Evolutionary conservation across 805 yeast species (phyloP), one percentile per base, ranked within the genome.

Genomic region (Brettanomyces anomalus): DNA sequence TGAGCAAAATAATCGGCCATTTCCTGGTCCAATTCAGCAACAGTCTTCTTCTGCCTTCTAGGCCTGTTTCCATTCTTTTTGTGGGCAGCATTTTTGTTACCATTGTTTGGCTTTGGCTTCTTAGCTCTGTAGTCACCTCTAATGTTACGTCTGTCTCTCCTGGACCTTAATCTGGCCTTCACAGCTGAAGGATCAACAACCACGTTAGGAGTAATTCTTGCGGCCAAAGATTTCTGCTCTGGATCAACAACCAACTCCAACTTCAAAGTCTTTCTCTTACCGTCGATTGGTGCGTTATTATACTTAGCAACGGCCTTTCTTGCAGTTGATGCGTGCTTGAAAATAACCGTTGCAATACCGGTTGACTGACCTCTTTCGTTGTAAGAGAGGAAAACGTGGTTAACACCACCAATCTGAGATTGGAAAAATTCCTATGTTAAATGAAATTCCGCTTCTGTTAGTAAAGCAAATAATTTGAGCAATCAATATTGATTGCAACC

Each of bases 11-110:
- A 90, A 61, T 89, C 97, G 49, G 88, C 84, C 98, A 93, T 90
- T 70, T 90, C 97, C 62, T 89, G 95, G 67, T 93, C 98, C 60
- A 90, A 78, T 67, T 93, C 90, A 64, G 85, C 97, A 50, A 85
- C 72, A 42, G 95, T 79, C 76, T 88, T 88, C 66, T 71, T 70
- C 49, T 62, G 64, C 49, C 62, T 71, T 50, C 61, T 61, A 2
- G 28, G 28, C 28, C 10, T 24, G 10, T 24, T 17, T 8, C 19
- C 18, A 17, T 33, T 52, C 60, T 65, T 37, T 36, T 48, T 48
- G n/a, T n/a, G n/a, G n/a, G n/a, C n/a, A 24, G 38, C 48, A 41
- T 48, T 49, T 31, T 34, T 38, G 4, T 18, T 34, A 20, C 24
- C 33, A 13, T 16, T 34, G 7, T 36, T 19, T 14, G 50, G 43